A percentile compares a stretch with the other conserved stretches of the same genome.
Conservation (phyloP, 148 eudicot species). For the Rhododendron vialii region DNA sequence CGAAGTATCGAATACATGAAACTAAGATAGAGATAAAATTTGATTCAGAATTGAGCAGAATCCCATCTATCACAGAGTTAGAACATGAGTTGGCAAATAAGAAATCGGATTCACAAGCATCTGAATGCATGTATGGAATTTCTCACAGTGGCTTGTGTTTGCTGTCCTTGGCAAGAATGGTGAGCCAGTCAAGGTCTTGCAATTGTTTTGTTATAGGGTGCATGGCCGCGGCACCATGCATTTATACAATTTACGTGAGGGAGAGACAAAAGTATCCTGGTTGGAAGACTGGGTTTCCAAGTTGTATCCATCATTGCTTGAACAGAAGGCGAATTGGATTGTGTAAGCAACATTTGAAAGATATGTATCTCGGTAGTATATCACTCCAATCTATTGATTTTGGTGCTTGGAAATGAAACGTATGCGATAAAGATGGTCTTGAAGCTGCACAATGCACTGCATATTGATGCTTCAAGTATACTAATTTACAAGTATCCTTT, state of each 20-base stretch:
- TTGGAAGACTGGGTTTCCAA: slow-evolving; percentile 89
- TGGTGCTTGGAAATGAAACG: slow-evolving; percentile 48
- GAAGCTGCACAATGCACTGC: background rate
- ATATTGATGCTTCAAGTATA: background rate
- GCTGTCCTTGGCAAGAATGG: slow-evolving; percentile 67
- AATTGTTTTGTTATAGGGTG: slow-evolving; percentile 77
- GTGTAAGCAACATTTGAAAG: slow-evolving; percentile 69
- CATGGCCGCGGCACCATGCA: slow-evolving; percentile 53
- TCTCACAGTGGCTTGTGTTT: slow-evolving; percentile 58
- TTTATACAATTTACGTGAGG: slow-evolving; percentile 78
- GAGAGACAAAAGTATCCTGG: slow-evolving; percentile 87
- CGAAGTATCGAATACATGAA: slow-evolving; percentile 70
- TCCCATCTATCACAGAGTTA: slow-evolving; percentile 54
- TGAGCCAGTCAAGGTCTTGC: slow-evolving; percentile 66
- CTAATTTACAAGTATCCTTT: background rate
- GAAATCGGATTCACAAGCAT: slow-evolving; percentile 20
- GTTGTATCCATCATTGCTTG: slow-evolving; percentile 80
- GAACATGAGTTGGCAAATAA: slow-evolving; percentile 39
- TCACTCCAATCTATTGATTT: too few relatives aligned
- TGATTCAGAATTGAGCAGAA: slow-evolving; percentile 55
- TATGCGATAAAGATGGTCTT: background rate
- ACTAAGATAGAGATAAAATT: slow-evolving; percentile 60
- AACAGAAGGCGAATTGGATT: slow-evolving; percentile 68
- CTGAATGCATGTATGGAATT: slow-evolving; percentile 41
- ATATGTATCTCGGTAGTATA: slow-evolving; percentile 66